Conservation (phyloP, 2,329 filamentous ascomycete species). For the Epichloe typhina region DNA sequence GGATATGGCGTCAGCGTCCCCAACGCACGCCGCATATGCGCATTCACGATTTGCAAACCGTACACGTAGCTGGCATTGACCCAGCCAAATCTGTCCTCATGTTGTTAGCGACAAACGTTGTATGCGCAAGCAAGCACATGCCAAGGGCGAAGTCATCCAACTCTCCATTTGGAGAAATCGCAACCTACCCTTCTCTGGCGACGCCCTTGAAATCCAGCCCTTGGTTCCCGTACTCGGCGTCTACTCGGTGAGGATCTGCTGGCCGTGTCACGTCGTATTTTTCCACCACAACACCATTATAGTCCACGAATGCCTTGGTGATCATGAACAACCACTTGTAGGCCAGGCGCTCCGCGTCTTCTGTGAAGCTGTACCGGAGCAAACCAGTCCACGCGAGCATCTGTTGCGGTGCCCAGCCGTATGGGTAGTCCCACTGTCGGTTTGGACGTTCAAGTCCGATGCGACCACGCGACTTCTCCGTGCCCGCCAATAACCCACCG, state of each 20-base stretch:
- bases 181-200: slow-evolving; percentile 80
- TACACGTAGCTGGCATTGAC: slow-evolving; percentile 97
- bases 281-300: slow-evolving; percentile 95
- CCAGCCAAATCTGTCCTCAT: slow-evolving; percentile 73
- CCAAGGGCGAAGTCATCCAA: too few relatives aligned
- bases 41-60: slow-evolving; percentile 75
- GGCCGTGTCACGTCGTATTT: slow-evolving; percentile 95
- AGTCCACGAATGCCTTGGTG: slow-evolving; percentile 95
- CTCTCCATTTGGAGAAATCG: not conserved
- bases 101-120: not conserved
- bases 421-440: slow-evolving; percentile 96
- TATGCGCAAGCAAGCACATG: too few relatives aligned
- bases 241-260: slow-evolving; percentile 82
- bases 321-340: slow-evolving; percentile 99
- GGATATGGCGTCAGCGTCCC: slow-evolving; percentile 81
- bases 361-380: slow-evolving; percentile 79
- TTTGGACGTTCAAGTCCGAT: slow-evolving; percentile 76
- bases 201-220: slow-evolving; percentile 91
- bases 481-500: slow-evolving; percentile 80
- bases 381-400: slow-evolving; percentile 95
- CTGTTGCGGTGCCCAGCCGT: slow-evolving; percentile 97
- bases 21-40: slow-evolving; percentile 78
- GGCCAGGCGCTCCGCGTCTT: slow-evolving; percentile 76
- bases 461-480: slow-evolving; percentile 72
- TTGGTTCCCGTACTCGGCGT: slow-evolving; percentile 96